These are phyloP conservation scores for Oryza brachyantha DNA, from an alignment of 176 grass and related monocot genomes.

Conservation along the genomic window DNA sequence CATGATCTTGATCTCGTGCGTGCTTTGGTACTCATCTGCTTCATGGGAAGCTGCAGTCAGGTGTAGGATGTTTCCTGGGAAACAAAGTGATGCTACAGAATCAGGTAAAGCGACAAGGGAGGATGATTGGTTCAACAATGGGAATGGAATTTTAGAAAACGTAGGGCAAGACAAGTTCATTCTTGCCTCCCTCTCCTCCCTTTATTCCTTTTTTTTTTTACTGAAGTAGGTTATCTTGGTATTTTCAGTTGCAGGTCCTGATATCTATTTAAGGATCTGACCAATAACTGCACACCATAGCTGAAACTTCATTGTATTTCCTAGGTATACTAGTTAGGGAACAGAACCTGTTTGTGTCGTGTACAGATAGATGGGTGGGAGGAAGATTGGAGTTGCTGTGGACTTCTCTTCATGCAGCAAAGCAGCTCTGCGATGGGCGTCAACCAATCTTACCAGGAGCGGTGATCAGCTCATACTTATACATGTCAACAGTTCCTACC, in stretches of 20 bases:
- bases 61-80: conserved; percentile 17
- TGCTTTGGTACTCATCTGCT: background rate
- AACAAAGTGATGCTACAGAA: conserved; percentile 39
- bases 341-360: conserved; percentile 5
- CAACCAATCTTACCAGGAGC: conserved; percentile 45
- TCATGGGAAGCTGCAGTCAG: background rate
- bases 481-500: conserved; percentile 52
- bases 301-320: conserved; percentile 1
- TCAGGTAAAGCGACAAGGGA: conserved; percentile 13
- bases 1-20: conserved; percentile 30
- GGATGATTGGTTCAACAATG: conserved; percentile 11
- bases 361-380: conserved; percentile 41
- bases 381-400: conserved; percentile 61
- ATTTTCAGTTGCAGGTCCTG: background rate
- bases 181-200: background rate
- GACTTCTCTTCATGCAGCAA: conserved; percentile 82
- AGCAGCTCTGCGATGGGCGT: conserved; percentile 64
- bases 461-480: conserved; percentile 67
- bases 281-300: background rate
- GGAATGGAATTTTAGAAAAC: conserved; percentile 34
- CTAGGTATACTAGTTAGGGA: conserved; percentile 2
- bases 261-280: conserved; percentile 46
- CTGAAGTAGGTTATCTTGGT: background rate
- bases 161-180: background rate
- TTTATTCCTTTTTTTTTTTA: background rate